Conservation (phyloP, 441 rosid genomes). For the California macrophylla region DNA sequence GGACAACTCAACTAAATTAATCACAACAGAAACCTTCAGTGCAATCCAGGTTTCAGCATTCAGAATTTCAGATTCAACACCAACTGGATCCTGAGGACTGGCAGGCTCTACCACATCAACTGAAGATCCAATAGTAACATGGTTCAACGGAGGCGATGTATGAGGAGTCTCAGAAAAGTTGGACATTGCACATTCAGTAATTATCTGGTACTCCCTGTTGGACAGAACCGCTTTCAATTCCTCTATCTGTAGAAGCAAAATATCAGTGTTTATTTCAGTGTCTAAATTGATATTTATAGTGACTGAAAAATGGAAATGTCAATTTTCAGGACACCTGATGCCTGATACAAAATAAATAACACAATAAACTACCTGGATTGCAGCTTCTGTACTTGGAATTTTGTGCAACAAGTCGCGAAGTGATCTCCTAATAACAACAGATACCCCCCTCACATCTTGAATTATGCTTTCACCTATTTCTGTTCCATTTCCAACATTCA, state of each 20-base stretch:
- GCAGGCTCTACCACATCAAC: conserved; percentile 36
- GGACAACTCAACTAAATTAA: conserved; percentile 68
- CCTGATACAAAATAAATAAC: conserved; percentile 12
- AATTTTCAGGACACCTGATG: not conserved
- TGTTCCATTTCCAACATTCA: conserved; percentile 77
- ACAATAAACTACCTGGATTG: conserved; percentile 51
- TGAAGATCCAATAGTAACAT: conserved; percentile 35
- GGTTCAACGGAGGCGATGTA: conserved; percentile 48
- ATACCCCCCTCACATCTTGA: conserved; percentile 83
- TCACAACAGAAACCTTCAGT: conserved; percentile 57
- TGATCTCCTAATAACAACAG: conserved; percentile 72
- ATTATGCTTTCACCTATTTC: conserved; percentile 86
- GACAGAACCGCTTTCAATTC: conserved; percentile 78
- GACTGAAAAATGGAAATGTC: not conserved
- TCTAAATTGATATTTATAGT: not conserved
- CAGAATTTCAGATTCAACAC: conserved; percentile 28
- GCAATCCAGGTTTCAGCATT: conserved; percentile 49
- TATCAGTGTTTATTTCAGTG: conserved; percentile 9
- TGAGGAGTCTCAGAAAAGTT: conserved; percentile 82
- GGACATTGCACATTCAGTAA: conserved; percentile 81
- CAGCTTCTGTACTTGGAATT: conserved; percentile 63
- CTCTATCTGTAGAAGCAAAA: conserved; percentile 55
- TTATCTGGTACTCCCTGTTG: conserved; percentile 77
- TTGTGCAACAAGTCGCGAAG: conserved; percentile 88
- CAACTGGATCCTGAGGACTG: conserved; percentile 33